phyloP scores from a whole-genome alignment of 495 filamentous ascomycete genomes.

The Aspergillus sclerotiicarbonarius region DNA sequence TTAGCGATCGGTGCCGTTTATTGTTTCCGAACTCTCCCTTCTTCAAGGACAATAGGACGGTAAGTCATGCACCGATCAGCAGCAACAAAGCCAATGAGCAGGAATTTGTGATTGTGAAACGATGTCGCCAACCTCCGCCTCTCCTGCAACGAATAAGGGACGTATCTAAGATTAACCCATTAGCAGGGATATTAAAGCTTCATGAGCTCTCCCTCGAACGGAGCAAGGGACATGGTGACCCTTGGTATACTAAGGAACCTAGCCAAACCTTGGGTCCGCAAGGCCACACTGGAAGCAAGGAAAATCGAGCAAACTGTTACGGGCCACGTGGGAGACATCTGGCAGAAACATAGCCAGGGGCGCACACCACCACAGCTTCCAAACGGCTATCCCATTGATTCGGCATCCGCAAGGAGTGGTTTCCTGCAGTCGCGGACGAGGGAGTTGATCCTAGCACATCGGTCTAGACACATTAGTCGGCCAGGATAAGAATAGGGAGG shows the following conservation, averaged over 20 bases:
- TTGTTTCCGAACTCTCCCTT: too few relatives aligned
- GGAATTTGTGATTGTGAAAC: neutral
- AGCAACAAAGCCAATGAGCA: neutral
- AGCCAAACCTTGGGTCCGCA: neutral
- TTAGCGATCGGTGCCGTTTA: too few relatives aligned
- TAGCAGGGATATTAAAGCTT: neutral
- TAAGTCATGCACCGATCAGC: neutral
- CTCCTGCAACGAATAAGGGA: neutral
- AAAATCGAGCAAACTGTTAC: neutral
- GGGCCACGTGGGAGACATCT: slow-evolving; percentile 6
- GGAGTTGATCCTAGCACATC: neutral
- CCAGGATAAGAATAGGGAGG: too few relatives aligned
- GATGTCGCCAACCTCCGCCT: neutral
- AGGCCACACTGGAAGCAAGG: neutral
- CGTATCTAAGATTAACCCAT: neutral
- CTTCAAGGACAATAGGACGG: too few relatives aligned
- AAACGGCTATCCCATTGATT: neutral
- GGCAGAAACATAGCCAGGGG: neutral
- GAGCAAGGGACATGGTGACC: neutral
- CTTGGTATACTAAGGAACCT: neutral
- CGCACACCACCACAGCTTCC: neutral
- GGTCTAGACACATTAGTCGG: neutral
- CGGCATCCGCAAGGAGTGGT: neutral
- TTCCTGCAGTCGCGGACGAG: neutral
- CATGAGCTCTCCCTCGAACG: neutral